Evolutionary conservation across 116 monocot species (phyloP).

Genomic region (Phalaenopsis hybrid): DNA sequence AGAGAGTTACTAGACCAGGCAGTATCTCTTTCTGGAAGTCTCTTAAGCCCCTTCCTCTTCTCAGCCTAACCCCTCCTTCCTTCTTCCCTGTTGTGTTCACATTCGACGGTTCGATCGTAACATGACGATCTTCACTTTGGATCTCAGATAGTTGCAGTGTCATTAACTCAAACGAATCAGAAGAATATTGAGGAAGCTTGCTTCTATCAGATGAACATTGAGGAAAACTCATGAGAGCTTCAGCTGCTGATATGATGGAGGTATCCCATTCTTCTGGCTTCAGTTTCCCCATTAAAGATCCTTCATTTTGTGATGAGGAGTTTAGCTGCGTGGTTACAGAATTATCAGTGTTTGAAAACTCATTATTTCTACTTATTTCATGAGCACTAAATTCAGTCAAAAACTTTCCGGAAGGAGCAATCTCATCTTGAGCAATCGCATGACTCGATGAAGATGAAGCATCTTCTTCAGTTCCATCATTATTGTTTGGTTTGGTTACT

Average conservation of each 20-base stretch:
- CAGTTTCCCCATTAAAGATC: neutral
- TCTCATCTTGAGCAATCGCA: slow-evolving; percentile 6
- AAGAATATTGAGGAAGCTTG: slow-evolving; percentile 24
- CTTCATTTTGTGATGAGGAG: neutral
- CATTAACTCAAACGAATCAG: slow-evolving; percentile 70
- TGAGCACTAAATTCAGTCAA: neutral
- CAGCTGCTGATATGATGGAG: neutral
- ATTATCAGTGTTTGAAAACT: neutral
- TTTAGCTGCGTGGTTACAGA: slow-evolving; percentile 3
- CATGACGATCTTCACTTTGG: slow-evolving; percentile 12
- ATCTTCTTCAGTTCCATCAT: slow-evolving; percentile 47
- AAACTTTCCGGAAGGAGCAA: neutral
- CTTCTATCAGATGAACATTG: neutral
- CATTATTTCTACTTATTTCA: neutral
- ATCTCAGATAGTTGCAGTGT: slow-evolving; percentile 44
- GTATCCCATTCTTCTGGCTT: neutral
- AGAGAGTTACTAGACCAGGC: slow-evolving; percentile 69
- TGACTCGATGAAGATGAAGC: slow-evolving; percentile 40
- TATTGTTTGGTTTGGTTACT: neutral
- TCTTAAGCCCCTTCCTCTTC: slow-evolving; percentile 50
- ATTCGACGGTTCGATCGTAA: slow-evolving; percentile 5
- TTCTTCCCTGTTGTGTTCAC: slow-evolving; percentile 22
- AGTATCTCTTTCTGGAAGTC: slow-evolving; percentile 84
- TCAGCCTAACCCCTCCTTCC: slow-evolving; percentile 34
- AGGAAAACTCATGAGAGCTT: neutral